Base-by-base conservation (phyloP, 2,329 filamentous ascomycete species). In the Monilinia aucupariae region DNA sequence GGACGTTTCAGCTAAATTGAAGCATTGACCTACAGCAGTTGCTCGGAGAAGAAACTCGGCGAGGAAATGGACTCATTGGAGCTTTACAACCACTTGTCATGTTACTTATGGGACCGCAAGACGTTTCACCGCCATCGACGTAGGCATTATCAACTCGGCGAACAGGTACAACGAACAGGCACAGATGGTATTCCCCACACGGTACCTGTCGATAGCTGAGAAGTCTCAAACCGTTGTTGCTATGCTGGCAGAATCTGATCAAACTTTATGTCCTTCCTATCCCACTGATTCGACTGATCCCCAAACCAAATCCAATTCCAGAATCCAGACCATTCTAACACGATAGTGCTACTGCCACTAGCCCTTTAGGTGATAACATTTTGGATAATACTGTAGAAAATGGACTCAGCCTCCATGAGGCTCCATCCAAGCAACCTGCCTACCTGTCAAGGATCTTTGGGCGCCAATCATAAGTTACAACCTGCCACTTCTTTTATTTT, bases 131-230 rank as follows among this genome's bases (percentile, higher is more conserved):
- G 41, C 41, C 30, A n/a, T 17, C 25, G 27, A 47, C 22, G 41
- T 25, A 56, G n/a, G 50, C 51, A 37, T 61, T 25, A n/a, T 43
- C 59, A 53, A 61, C 59, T 61, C 59, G 59, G 59, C 59, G 59
- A 61, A 55, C 50, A 39, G 49, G 39, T 61, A 47, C 49, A 61
- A 37, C 54, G 54, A 47, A 47, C 30, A 56, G 41, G 54, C 34
- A 47, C 13, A 34, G n/a, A 20, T 25, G 13, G n/a, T 25, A 48
- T 50, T 49, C 56, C 32, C 45, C 56, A 59, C 56, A 50, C n/a
- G 3, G 20, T 34, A 32, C 10, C 27, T 22, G 27, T 45, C 39
- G 53, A 20, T 56, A 56, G 41, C 54, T 56, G 54, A 45, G 9
- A 34, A 56, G 30, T 20, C 15, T 34, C 43, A 20, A 58, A 58